phyloP scores from a whole-genome alignment of 306 rosid genomes.

The Glycyrrhiza uralensis region DNA sequence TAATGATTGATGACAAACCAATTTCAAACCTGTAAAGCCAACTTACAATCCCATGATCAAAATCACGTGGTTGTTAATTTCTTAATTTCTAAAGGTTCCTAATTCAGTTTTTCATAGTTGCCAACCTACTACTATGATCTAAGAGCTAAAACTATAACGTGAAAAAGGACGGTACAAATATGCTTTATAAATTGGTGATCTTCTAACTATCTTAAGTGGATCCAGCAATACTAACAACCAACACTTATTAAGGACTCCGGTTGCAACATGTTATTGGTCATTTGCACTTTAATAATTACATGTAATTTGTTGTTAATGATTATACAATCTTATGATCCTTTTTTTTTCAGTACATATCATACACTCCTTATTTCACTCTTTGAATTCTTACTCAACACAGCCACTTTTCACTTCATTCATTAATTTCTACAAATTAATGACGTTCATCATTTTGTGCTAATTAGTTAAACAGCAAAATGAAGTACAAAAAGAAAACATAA shows the following conservation, averaged over 20 bases:
- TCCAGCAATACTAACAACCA: not conserved
- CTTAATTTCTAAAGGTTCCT: not conserved
- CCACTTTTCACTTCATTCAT: conserved; percentile 32
- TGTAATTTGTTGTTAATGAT: not conserved
- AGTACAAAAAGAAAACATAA: conserved; percentile 51
- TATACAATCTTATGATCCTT: conserved; percentile 1
- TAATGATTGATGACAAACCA: too few species aligned
- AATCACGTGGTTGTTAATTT: too few species aligned
- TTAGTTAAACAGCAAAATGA: conserved; percentile 34
- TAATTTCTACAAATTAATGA: conserved; percentile 27
- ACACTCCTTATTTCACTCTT: not conserved
- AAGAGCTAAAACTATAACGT: not conserved
- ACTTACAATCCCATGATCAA: too few species aligned
- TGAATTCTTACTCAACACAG: not conserved
- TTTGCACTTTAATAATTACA: not conserved
- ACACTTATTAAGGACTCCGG: too few species aligned
- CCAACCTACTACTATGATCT: too few species aligned
- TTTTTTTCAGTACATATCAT: not conserved
- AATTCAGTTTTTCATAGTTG: not conserved
- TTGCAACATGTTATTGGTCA: not conserved
- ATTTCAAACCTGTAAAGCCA: too few species aligned
- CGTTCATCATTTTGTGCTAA: conserved; percentile 41
- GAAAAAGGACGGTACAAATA: not conserved
- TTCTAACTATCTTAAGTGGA: not conserved
- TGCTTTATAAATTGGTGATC: not conserved